Percentiles rank a stretch among this genome's conserved stretches.
These are phyloP conservation scores for Vickermania spadyakhi DNA, from an alignment of 208 protist species.

Conservation along the genomic window DNA sequence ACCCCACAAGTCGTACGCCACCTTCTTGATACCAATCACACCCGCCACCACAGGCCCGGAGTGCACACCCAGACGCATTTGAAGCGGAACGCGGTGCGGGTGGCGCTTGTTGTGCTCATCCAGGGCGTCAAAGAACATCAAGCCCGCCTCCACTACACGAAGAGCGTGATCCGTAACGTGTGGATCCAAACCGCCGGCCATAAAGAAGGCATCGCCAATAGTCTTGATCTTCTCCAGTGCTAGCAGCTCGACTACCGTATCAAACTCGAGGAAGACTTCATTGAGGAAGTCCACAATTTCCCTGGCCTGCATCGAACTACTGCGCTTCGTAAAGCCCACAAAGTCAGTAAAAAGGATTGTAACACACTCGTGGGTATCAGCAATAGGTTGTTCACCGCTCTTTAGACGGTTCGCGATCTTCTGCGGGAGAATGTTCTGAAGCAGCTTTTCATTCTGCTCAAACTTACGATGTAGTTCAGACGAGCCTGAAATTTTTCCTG, in stretches of 20 bases:
- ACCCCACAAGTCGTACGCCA: constrained; percentile 39
- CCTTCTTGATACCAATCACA: constrained; percentile 31
- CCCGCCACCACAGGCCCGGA: constrained; percentile 25
- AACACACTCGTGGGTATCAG: constrained; percentile 19
- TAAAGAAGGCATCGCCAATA: constrained; percentile 42
- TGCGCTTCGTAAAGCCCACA: constrained; percentile 39
- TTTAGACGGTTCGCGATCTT: constrained; percentile 17
- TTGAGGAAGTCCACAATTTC: constrained; percentile 36
- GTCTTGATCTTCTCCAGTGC: constrained; percentile 45
- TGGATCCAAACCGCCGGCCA: constrained; percentile 20
- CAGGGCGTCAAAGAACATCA: constrained; percentile 21
- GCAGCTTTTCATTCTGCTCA: constrained; percentile 21
- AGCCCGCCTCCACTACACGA: constrained; percentile 19
- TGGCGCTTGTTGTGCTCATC: constrained; percentile 22
- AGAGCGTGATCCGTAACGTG: constrained; percentile 21
- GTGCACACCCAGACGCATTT: constrained; percentile 32
- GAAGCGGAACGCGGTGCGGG: constrained; percentile 18
- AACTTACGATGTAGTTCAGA: constrained; percentile 14
- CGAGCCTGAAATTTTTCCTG: constrained; percentile 10
- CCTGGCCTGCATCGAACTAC: constrained; percentile 15
- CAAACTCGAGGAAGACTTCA: constrained; percentile 29
- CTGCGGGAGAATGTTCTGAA: constrained; percentile 25
- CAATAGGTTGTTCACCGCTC: constrained; percentile 23
- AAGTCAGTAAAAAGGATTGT: constrained; percentile 47
- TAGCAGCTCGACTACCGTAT: constrained; percentile 24